Evolutionary conservation across 1,139 yeast species (phyloP), one percentile per base, ranked within the genome.

Genomic region (Suhomyces kunorum): DNA sequence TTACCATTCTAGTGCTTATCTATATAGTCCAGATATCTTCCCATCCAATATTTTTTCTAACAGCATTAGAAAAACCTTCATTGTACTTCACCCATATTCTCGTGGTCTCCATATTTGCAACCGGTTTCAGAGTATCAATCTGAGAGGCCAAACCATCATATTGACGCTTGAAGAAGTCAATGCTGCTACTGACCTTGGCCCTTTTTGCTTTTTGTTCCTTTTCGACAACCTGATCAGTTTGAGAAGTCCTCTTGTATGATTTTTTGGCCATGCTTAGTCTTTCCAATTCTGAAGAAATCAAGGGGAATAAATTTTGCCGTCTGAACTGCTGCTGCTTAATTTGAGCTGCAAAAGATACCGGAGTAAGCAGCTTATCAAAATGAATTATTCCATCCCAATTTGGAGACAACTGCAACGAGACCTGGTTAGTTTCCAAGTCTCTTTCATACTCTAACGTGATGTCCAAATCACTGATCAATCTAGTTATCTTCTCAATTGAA

Each of bases 61-160:
- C 98, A 0, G 98, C 98, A 61, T 90, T 87, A 7, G 96, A 87
- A 54, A 86, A 90, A 1, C 98, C 98, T 61, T 90, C 98, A 49
- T 86, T 86, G 55, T 83, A 90, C 56, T 87, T 90, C 12, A 92
- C 87, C 98, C 98, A 92, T 6, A 88, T 84, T 46, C 85, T 70
- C 6, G 58, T 43, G 9, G 49, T 45, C 17, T 55, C 59, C 12
- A 18, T 32, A 3, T 16, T 17, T 6, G 20, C 23, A 3, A 27
- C 8, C 3, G 33, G 12, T 24, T 38, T 40, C 2, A 48, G 28
- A 23, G 50, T 50, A 8, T 54, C 54, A 14, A 52, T 47, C 38
- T 58, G 64, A 7, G 51, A 48, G 5, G 64, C 47, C 11, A 67
- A 47, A 16, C 63, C 68, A 20, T 67, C 74, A 43, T 71, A 71